Evolutionary conservation across 345 rosid genomes (phyloP), one percentile per base, ranked within the genome.

Genomic region (Lepidium didymum): DNA sequence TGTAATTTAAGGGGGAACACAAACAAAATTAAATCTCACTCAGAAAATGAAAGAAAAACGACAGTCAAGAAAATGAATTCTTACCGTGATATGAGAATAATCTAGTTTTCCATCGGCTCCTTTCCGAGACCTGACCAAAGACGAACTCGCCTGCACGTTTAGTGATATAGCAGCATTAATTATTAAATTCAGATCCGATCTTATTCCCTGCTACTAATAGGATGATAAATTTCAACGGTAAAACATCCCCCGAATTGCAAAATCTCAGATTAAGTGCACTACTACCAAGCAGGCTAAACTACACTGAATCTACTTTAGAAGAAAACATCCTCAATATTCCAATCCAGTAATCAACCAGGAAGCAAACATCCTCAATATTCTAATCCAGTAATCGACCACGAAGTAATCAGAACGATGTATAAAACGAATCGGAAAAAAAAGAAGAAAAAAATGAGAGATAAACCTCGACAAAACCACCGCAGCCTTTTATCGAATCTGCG

Each of bases 381-480:
- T 12, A 43, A 44, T 35, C 64, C 36, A 45, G 25, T 29, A 44
- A 55, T 19, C 15, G 64, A 64, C 19, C 57, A 38, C 44, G 19
- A 49, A 27, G 12, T 16, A 10, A 35, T 19, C 43, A 58, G 10
- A 40, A 14, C 38, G 63, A 27, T 64, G 43, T 41, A 29, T 0
- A 47, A 64, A 64, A 58, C 62, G 72, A 73, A 65, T 73, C 44
- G 67, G 31, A 23, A 25, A 25, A 25, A 3, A 3, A 62, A 23
- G n/a, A n/a, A n/a, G 58, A 16, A 34, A 36, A 29, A 59, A 11
- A 12, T 14, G 11, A 44, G 31, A 37, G 37, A 69, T 75, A 81
- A 73, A 89, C 98, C 98, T 87, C 94, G 76, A 92, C 86, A 68
- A 89, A 92, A 65, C 98, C 96, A 76, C 96, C 98, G 55, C 96